phyloP scores from a whole-genome alignment of 305 asterid species.

The Andrographis paniculata region DNA sequence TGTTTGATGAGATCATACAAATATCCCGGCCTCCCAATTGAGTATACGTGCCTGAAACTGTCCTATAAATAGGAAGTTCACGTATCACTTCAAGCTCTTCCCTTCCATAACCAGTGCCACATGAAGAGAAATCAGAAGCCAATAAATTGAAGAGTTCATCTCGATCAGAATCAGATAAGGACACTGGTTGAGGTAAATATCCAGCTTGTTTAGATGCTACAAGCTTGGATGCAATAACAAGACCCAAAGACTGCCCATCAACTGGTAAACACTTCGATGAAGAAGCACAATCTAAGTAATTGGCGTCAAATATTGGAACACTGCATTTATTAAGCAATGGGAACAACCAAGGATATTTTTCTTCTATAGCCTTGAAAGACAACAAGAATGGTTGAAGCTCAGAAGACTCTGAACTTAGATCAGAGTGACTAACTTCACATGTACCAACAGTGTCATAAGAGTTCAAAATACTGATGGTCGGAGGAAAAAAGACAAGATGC shows the following conservation, averaged over 20 bases:
- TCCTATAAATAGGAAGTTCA: constrained; percentile 77
- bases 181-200: constrained; percentile 56
- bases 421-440: constrained; percentile 33
- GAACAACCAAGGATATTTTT: constrained; percentile 77
- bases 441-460: constrained; percentile 25
- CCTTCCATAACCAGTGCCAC: constrained; percentile 49
- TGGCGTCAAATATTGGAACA: constrained; percentile 71
- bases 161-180: constrained; percentile 51
- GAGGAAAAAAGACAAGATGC: constrained; percentile 73
- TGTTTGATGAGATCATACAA: constrained; percentile 75
- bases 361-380: constrained; percentile 43
- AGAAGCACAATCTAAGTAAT: constrained; percentile 79
- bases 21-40: constrained; percentile 49
- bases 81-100: constrained; percentile 76
- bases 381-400: constrained; percentile 33
- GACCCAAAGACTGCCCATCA: constrained; percentile 67
- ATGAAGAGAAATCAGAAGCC: constrained; percentile 60
- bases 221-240: constrained; percentile 61
- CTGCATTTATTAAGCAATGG: constrained; percentile 78
- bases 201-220: constrained; percentile 84
- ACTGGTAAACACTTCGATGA: constrained; percentile 61
- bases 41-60: constrained; percentile 69
- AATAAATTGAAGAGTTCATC: constrained; percentile 68
- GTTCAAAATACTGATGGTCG: constrained; percentile 29
- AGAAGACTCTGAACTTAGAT: constrained; percentile 32